Base-by-base conservation (phyloP, 495 filamentous ascomycete genomes). In the Aspergillus homomorphus region DNA sequence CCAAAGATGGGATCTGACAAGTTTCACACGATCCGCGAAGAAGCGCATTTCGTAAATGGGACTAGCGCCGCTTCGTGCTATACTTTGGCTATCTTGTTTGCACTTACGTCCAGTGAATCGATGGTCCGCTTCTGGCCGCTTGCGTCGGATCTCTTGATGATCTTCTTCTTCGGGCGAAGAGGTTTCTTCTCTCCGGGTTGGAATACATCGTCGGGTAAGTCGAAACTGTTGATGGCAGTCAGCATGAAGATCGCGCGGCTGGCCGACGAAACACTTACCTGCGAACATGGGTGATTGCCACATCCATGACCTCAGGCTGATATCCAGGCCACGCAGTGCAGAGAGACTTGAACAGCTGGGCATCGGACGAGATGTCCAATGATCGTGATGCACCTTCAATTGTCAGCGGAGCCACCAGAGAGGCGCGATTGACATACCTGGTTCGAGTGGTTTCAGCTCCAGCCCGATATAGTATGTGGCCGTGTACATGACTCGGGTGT, bases 131-230 rank as follows among this genome's bases (percentile, higher is more conserved):
- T 75, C 68, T 82, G 75, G 21, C 63, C 66, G 57, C 60, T 62
- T 22, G 65, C 45, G 38, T 75, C 70, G 58, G 63, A 51, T 51
- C 68, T 77, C 66, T 80, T 84, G 33, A 69, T 54, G 26, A 74
- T 78, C 76, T 86, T 91, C 67, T 84, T 86, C 69, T 81, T 82
- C 21, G 86, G 81, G 54, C 81, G 85, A 6, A 70, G 63, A 15
- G 90, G 89, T 61, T 84, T 87, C 22, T 73, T 75, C 71, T 98
- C 94, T 58, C 91, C 92, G 4, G 85, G 73, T 57, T 86, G 80
- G 70, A 98, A 98, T 1, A 98, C 86, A 70, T 98, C 91, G 53
- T 87, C 84, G 19, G 94, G 95, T 19, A 98, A 79, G 66, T 91
- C 88, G 65, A 86, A 90, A 69, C 91, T 96, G 54, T 57, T 66